phyloP scores from a whole-genome alignment of 345 rosid genomes.

The Citrus glauca region DNA sequence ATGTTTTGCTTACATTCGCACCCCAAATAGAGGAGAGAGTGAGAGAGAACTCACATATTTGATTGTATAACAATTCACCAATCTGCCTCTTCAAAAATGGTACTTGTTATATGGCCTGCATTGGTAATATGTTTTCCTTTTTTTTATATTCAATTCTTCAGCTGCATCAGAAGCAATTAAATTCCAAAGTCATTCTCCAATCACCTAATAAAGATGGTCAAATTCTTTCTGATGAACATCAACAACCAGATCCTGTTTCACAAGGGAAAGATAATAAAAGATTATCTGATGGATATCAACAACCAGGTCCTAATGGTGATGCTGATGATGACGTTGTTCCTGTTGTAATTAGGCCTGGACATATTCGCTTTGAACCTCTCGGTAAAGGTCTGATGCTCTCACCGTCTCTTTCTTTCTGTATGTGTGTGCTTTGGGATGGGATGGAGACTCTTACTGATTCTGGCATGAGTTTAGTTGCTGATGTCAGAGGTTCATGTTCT shows the following conservation, averaged over 20 bases:
- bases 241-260: conserved; percentile 19
- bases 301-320: conserved; percentile 28
- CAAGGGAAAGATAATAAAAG: conserved; percentile 26
- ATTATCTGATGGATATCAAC: conserved; percentile 28
- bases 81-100: neutral
- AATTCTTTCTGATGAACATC: conserved; percentile 29
- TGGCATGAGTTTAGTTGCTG: conserved; percentile 11
- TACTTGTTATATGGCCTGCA: neutral
- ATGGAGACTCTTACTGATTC: neutral
- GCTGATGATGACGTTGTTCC: conserved; percentile 57
- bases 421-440: neutral
- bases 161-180: conserved; percentile 39
- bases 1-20: neutral
- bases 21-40: neutral
- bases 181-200: conserved; percentile 30
- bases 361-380: conserved; percentile 76
- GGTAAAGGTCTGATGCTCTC: conserved; percentile 41
- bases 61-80: neutral
- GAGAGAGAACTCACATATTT: neutral
- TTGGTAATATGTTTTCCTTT: conserved; percentile 1
- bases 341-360: conserved; percentile 82
- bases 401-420: neutral
- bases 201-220: conserved; percentile 30
- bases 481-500: neutral
- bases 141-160: conserved; percentile 24